A percentile compares a stretch with the other conserved stretches of the same genome.
These are phyloP conservation scores for Monosporascus sp. DNA, from an alignment of 2,329 filamentous ascomycete genomes.

Conservation along the genomic window DNA sequence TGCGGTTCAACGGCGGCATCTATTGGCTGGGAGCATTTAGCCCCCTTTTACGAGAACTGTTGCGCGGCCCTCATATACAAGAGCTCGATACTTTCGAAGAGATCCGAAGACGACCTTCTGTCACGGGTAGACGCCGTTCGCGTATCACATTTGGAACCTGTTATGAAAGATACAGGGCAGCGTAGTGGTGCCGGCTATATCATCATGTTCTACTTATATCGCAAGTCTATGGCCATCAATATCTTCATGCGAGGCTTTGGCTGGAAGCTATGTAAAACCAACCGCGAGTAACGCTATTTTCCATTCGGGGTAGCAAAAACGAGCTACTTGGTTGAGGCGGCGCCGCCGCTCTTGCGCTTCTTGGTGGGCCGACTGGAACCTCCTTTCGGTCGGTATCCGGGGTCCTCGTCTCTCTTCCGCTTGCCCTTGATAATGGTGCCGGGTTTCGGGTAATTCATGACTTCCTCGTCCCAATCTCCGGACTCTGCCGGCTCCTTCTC, in stretches of 20 bases:
- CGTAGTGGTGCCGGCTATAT: too few relatives aligned
- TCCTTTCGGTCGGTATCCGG: slow-evolving; percentile 54
- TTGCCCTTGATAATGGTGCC: slow-evolving; percentile 41
- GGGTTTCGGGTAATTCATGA: slow-evolving; percentile 28
- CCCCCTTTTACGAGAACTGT: neutral
- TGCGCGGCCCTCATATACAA: too few relatives aligned
- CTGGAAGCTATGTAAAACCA: neutral
- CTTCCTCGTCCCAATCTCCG: slow-evolving; percentile 37
- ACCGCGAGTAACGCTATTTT: neutral
- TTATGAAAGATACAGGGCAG: too few relatives aligned
- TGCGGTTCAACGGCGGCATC: neutral
- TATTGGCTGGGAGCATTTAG: neutral
- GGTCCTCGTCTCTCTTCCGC: slow-evolving; percentile 54
- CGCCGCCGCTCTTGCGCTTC: slow-evolving; percentile 48
- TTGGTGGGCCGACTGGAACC: slow-evolving; percentile 49
- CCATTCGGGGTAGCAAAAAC: neutral
- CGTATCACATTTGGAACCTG: too few relatives aligned
- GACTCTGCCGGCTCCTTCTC: slow-evolving; percentile 28
- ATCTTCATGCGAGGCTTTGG: too few relatives aligned
- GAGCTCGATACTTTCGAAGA: too few relatives aligned
- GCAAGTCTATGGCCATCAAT: too few relatives aligned
- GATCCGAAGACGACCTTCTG: too few relatives aligned
- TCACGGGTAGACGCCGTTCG: too few relatives aligned
- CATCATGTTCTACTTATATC: too few relatives aligned
- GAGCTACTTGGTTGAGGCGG: neutral